Base-by-base conservation (phyloP, 208 protist genomes). In the Leishmania amazonensis region DNA sequence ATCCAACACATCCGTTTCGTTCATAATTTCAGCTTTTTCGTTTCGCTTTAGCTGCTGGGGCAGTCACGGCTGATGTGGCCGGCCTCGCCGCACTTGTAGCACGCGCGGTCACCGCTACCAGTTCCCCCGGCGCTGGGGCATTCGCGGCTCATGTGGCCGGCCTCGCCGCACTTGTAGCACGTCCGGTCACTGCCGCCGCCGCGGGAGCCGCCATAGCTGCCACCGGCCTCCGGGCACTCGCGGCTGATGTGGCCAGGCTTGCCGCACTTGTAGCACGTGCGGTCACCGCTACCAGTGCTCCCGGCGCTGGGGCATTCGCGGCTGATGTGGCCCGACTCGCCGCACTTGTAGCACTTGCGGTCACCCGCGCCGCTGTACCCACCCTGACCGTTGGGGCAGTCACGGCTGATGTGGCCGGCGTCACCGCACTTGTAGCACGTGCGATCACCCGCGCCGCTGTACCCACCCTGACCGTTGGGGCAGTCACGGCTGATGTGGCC, bases 31-130 rank as follows among this genome's bases (percentile, higher is more conserved):
- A 28, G 15, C 53, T 42, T 11, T 15, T 21, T 62, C 72, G n/a
- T 45, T 75, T 58, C 24, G 67, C 31, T 49, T 57, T 72, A 80
- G 47, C 62, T 78, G 75, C 67, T 85, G 42, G 93, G 89, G 89
- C 96, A 98, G 45, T 94, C 92, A 53, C 95, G 89, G 84, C 87
- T 92, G n/a, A 97, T 86, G 89, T 98, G 95, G 77, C 95, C 95
- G 17, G 84, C 24, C 82, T 96, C 65, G 60, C 92, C 88, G 81
- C 95, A 98, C 85, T 93, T 97, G 87, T 96, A 98, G 86, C 95
- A 98, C 57, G 87, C 81, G 72, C 81, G 80, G 79, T 91, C 88
- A 62, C 82, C 88, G 64, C 80, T 83, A 65, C 76, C 80, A 54
- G 45, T n/a, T 57, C 72, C 60, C 60, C 76, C 77, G 70, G 79